Base-by-base conservation (phyloP, 306 rosid species). In the Phaseolus lunatus region DNA sequence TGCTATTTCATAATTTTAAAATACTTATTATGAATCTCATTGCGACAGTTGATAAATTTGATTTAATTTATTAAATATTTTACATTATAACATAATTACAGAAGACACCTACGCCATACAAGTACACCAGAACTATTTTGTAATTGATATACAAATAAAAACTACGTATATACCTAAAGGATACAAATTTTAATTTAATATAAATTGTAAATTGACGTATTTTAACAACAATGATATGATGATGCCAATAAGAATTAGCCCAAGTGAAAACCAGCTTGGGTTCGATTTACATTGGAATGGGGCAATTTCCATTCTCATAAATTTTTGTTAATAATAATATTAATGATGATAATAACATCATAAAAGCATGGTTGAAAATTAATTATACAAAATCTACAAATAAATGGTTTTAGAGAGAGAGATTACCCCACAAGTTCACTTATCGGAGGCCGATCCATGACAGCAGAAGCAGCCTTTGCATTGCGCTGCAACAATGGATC, bases 401-500 rank as follows among this genome's bases (percentile, higher is more conserved):
- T 57, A 27, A 23, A 82, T 16, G 6, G 19, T 67, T 67, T 9
- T 31, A 57, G 53, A 16, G 31, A 53, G 48, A 61, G 7, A 53
- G 6, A 74, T 82, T 90, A 93, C 69, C 97, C 97, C 54, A 92
- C 92, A 27, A 95, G 90, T 71, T 95, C 97, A 70, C 96, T 95
- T 54, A 95, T 92, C 20, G 98, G 98, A 10, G 98, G 96, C 74
- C 98, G 92, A 74, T 95, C 97, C 98, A 95, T 90, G 74, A 92
- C 68, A 81, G 81, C 85, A n/a, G 86, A 89, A 52, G 97, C 97
- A 78, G 89, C 83, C 73, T 67, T 81, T 35, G 98, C 98, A 83
- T 89, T 90, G 52, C 80, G 88, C 75, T 89, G 92, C 86, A 95
- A 78, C 72, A 85, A 54, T 3, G 92, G 91, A 66, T 92, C 97